These are phyloP conservation scores for Mrakia blollopis DNA, from an alignment of 768 basidiomycete species.

Conservation along the genomic window DNA sequence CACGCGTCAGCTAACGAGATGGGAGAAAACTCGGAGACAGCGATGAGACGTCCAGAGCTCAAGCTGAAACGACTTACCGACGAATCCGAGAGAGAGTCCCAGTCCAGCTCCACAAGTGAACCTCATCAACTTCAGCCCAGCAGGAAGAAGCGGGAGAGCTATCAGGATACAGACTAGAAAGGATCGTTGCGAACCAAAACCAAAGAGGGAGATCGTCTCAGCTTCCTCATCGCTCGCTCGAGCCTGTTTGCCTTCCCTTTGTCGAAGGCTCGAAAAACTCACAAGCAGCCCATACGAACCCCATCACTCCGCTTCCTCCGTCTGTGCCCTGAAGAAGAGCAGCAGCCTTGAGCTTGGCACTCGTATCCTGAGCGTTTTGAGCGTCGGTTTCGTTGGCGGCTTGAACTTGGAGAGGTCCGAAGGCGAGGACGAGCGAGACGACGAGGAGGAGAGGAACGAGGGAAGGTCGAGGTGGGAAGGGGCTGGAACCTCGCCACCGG, in stretches of 20 bases:
- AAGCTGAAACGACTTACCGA: conserved; percentile 3
- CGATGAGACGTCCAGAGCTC: too few relatives aligned
- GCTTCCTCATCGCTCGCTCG: not conserved
- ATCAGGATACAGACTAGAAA: conserved; percentile 13
- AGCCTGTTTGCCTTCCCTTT: not conserved
- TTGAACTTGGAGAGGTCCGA: not conserved
- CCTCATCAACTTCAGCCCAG: conserved; percentile 12
- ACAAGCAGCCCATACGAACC: conserved; percentile 17
- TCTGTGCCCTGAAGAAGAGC: not conserved
- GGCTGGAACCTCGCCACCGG: conserved; percentile 2
- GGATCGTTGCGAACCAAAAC: too few relatives aligned
- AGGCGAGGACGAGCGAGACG: not conserved
- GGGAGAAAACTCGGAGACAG: not conserved
- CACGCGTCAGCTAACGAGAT: not conserved
- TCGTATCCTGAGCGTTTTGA: not conserved
- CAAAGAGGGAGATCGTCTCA: not conserved
- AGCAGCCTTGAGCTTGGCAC: not conserved
- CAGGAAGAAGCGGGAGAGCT: not conserved
- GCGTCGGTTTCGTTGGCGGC: not conserved
- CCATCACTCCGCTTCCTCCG: conserved; percentile 7
- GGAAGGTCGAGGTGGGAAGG: not conserved
- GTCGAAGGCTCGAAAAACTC: not conserved
- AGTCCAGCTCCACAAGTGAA: conserved; percentile 20
- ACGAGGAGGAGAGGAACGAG: not conserved
- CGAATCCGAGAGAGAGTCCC: not conserved